Conservation (phyloP, 2,329 filamentous ascomycete genomes). For the Chaetomiaceae sp. region DNA sequence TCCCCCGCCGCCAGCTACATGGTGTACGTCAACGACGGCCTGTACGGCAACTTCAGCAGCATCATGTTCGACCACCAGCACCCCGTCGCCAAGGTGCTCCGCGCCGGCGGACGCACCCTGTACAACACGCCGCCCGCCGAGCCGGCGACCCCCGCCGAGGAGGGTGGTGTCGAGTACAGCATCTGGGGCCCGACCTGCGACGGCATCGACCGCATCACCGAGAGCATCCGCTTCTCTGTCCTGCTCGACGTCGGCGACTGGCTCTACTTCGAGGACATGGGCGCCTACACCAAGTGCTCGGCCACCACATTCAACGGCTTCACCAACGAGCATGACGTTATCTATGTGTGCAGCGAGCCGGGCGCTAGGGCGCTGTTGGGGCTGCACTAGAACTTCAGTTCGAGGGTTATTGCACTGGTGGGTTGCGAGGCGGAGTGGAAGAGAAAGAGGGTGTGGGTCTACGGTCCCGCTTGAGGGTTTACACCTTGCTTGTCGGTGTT, state of each 20-base stretch:
- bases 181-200: constrained; percentile 98
- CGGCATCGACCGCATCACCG: constrained; percentile 89
- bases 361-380: constrained; percentile 69
- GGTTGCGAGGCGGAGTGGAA: no score
- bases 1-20: constrained; percentile 79
- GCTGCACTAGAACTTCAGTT: constrained; percentile 12
- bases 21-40: constrained; percentile 94
- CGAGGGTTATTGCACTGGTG: no score
- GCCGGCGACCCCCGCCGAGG: constrained; percentile 30
- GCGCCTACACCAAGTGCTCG: constrained; percentile 96
- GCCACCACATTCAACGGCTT: constrained; percentile 98
- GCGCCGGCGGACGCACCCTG: constrained; percentile 50
- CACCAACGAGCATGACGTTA: constrained; percentile 81
- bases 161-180: constrained; percentile 76
- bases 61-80: constrained; percentile 99
- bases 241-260: constrained; percentile 89
- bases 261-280: constrained; percentile 99
- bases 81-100: constrained; percentile 75
- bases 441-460: no score
- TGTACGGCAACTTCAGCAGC: constrained; percentile 98
- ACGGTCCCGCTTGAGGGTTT: no score
- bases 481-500: no score
- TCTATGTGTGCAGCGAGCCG: constrained; percentile 92
- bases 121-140: constrained; percentile 47
- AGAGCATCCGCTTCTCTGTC: constrained; percentile 69